Evolutionary conservation across 805 yeast genomes (phyloP).

Genomic region (Saccharomycopsis sp.): DNA sequence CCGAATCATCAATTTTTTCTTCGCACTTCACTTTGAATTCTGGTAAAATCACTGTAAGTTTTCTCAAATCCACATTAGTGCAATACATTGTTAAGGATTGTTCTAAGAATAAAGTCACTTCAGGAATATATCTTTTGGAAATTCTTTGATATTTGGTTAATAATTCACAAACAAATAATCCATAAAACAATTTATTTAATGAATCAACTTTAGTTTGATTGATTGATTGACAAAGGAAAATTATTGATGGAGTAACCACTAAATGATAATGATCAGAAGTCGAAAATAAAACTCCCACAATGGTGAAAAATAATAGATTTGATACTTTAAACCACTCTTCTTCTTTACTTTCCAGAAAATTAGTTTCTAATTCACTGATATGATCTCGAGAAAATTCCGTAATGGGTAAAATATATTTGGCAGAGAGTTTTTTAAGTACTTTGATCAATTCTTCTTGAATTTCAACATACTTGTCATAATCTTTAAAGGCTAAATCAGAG

Average conservation of each 20-base stretch:
- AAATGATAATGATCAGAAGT: constrained; percentile 94
- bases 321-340: constrained; percentile 29
- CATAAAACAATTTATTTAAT: constrained; percentile 37
- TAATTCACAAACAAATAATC: constrained; percentile 56
- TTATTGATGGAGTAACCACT: constrained; percentile 73
- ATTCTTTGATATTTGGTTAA: constrained; percentile 65
- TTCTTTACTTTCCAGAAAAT: constrained; percentile 28
- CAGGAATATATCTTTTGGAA: constrained; percentile 78
- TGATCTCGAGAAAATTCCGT: constrained; percentile 53
- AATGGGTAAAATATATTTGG: constrained; percentile 51
- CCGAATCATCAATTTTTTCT: not conserved
- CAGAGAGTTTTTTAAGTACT: constrained; percentile 47
- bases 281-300: constrained; percentile 74
- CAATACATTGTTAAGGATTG: constrained; percentile 32
- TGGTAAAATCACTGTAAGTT: not conserved
- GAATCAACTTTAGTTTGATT: constrained; percentile 37
- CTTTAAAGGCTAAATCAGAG: constrained; percentile 23
- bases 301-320: constrained; percentile 57
- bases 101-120: constrained; percentile 50
- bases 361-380: constrained; percentile 42
- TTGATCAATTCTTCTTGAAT: constrained; percentile 34
- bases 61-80: constrained; percentile 9
- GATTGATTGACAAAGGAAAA: constrained; percentile 63
- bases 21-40: not conserved
- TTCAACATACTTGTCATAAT: constrained; percentile 27